These are phyloP conservation scores for Blepharisma undulans DNA, from an alignment of 169 alveolate genomes.

Conservation along the genomic window DNA sequence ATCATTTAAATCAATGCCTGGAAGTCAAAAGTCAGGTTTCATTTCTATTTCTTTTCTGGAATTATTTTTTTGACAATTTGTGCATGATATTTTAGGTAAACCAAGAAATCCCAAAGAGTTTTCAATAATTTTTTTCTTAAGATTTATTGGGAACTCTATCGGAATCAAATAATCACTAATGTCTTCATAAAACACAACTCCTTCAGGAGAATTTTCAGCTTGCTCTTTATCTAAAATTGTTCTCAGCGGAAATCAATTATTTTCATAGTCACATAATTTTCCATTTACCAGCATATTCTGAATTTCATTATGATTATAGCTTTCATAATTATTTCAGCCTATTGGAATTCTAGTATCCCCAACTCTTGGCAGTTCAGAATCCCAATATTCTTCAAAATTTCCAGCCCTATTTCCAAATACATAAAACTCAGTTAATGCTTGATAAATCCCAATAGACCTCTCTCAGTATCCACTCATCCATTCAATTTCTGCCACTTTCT, in stretches of 20 bases:
- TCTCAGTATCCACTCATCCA: not conserved
- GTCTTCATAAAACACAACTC: not conserved
- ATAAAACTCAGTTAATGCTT: not conserved
- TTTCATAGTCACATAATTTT: not conserved
- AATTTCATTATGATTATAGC: not conserved
- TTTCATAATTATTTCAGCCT: not conserved
- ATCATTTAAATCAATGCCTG: not conserved
- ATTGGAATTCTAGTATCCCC: not conserved
- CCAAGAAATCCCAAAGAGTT: not conserved
- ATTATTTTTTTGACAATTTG: not conserved
- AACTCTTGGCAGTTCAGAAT: not conserved
- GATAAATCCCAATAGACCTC: not conserved
- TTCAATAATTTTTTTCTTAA: not conserved
- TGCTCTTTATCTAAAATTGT: not conserved
- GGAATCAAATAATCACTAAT: not conserved
- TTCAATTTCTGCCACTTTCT: not conserved
- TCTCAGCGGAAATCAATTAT: not conserved
- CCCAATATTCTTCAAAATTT: not conserved
- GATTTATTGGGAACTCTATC: not conserved
- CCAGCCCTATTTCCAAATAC: not conserved
- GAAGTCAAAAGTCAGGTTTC: not conserved
- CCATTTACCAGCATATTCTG: not conserved
- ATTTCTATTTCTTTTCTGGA: not conserved
- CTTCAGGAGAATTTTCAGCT: not conserved
- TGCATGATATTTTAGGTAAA: not conserved